Base-by-base conservation (phyloP, 2,329 filamentous ascomycete genomes). In the Nothophoma quercina region DNA sequence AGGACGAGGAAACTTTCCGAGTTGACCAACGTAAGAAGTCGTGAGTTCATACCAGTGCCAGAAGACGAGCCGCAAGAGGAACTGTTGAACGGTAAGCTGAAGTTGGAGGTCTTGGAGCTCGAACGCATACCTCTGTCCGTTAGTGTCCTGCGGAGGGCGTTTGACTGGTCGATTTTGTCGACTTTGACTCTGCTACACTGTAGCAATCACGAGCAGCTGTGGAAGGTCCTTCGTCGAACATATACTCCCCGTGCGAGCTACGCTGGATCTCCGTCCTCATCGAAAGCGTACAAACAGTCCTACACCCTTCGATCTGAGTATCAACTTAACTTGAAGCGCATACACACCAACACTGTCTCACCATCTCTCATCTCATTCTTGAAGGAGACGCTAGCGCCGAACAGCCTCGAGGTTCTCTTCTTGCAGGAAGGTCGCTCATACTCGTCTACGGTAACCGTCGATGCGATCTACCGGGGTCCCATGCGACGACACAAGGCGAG, bases 381-480 rank as follows among this genome's bases (percentile, higher is more conserved):
- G 56, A 90, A 88, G 63, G 88, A 93, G 56, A 88, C 89, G 0
- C 79, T 95, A 29, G 87, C 87, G 16, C 90, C 90, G 1, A 90
- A 95, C 70, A 88, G 85, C 22, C 78, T 95, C n/a, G 88, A 95
- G 72, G 86, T 86, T 7, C 79, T 95, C 8, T 92, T 92, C 68
- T 74, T 95, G 40, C 89, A 93, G 71, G 88, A 93, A 77, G 68
- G 82, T 62, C 71, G 81, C 52, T 69, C 73, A 18, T 79, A 83
- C 71, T 71, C 78, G n/a, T 83, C 84, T 1, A 76, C 76, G 7
- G 87, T 93, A 1, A 81, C 83, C 3, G 82, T 93, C 47, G 86
- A 90, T 28, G 79, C 84, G 15, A 88, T 95, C 56, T 91, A 90
- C 74, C 83, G 83, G 51, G 85, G 85, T 10, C 83, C 88, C 6